Evolutionary conservation across 2,329 filamentous ascomycete genomes (phyloP).

Genomic region (Coniella vitis): DNA sequence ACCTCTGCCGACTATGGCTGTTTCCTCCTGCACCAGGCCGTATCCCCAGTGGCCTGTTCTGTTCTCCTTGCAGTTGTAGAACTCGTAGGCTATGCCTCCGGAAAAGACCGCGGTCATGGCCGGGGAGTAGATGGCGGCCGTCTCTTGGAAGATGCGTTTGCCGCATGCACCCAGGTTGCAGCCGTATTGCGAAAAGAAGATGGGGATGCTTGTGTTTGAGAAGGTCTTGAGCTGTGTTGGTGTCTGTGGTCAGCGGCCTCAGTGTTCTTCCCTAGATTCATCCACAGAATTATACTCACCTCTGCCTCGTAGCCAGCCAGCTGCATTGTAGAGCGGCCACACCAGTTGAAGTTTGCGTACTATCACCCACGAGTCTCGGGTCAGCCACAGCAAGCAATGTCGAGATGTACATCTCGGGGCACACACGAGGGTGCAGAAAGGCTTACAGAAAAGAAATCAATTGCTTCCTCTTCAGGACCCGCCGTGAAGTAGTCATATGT

Average conservation of each 20-base stretch:
- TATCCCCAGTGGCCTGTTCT: constrained; percentile 20
- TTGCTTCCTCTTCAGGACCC: constrained; percentile 10
- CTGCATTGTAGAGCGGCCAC: constrained; percentile 42
- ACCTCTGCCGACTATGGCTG: background rate
- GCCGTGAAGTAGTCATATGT: constrained; percentile 16
- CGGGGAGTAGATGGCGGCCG: constrained; percentile 47
- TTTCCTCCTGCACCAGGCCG: constrained; percentile 32
- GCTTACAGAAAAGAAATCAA: constrained; percentile 16
- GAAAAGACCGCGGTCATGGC: constrained; percentile 48
- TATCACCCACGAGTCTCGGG: background rate
- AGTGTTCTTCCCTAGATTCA: background rate
- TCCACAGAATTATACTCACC: background rate
- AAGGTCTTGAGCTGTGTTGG: constrained; percentile 38
- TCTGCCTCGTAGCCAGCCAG: constrained; percentile 42
- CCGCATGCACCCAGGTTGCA: constrained; percentile 39
- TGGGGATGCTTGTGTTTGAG: constrained; percentile 43
- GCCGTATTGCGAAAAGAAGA: constrained; percentile 61
- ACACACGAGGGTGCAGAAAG: background rate
- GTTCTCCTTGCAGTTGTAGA: constrained; percentile 41
- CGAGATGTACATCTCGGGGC: too few relatives aligned
- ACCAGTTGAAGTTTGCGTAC: constrained; percentile 54
- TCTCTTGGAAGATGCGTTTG: constrained; percentile 51
- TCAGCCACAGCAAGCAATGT: too few relatives aligned
- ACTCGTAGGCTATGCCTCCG: constrained; percentile 57
- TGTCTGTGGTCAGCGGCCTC: background rate